Percentiles rank a stretch among this genome's conserved stretches.
Conservation (phyloP, 1,139 yeast genomes). For the Yamadazyma songkhlaensis region DNA sequence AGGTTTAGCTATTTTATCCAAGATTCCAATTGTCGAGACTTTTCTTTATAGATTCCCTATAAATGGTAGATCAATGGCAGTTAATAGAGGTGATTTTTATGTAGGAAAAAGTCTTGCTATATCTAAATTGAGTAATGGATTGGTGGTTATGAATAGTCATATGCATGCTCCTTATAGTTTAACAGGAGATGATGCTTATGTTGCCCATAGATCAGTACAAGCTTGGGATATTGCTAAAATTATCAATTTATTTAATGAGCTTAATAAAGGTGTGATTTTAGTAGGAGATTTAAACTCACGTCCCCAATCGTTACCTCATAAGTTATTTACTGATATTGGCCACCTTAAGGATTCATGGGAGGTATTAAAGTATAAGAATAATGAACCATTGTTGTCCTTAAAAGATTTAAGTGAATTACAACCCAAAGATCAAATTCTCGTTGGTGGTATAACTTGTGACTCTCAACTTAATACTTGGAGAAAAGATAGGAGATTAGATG, state of each 20-base stretch:
- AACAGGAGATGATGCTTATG: slow-evolving; percentile 83
- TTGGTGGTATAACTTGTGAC: slow-evolving; percentile 90
- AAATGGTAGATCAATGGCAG: slow-evolving; percentile 92
- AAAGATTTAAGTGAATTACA: slow-evolving; percentile 49
- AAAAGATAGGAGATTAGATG: slow-evolving; percentile 52
- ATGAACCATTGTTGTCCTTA: slow-evolving; percentile 14
- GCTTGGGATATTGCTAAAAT: slow-evolving; percentile 91
- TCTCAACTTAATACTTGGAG: slow-evolving; percentile 88
- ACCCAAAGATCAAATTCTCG: slow-evolving; percentile 64
- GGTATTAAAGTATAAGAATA: slow-evolving; percentile 47
- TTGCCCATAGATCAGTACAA: slow-evolving; percentile 89
- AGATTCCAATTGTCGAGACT: slow-evolving; percentile 77
- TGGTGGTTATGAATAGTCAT: slow-evolving; percentile 86
- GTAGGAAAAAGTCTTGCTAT: slow-evolving; percentile 91
- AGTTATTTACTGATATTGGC: slow-evolving; percentile 67
- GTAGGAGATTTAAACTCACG: slow-evolving; percentile 92
- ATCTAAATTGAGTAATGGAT: slow-evolving; percentile 58
- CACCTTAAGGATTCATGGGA: slow-evolving; percentile 85
- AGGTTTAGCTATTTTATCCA: slow-evolving; percentile 81
- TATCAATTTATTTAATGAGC: slow-evolving; percentile 56
- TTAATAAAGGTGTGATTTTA: slow-evolving; percentile 82
- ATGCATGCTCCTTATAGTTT: slow-evolving; percentile 95
- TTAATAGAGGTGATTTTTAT: slow-evolving; percentile 94
- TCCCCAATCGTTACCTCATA: slow-evolving; percentile 83
- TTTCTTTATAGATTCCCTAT: slow-evolving; percentile 82